Evolutionary conservation across 2,329 filamentous ascomycete species (phyloP).

Genomic region (Fusarium dimerum): DNA sequence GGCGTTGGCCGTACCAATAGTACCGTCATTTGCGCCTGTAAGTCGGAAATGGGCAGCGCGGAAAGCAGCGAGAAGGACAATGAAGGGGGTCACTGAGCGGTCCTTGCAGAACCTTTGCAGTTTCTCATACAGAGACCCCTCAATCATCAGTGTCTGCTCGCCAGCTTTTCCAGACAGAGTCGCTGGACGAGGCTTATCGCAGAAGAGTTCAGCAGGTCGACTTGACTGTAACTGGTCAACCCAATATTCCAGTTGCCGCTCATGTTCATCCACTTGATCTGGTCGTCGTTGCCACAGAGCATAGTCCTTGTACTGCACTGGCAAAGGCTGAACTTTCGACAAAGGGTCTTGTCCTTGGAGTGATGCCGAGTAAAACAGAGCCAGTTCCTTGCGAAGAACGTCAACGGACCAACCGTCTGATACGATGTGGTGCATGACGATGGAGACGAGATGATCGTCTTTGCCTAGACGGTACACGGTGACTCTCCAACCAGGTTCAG

Average conservation of each 20-base stretch:
- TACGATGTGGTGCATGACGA: slow-evolving; percentile 27
- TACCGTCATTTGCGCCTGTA: slow-evolving; percentile 24
- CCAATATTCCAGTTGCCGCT: slow-evolving; percentile 16
- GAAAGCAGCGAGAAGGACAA: slow-evolving; percentile 25
- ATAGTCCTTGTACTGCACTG: slow-evolving; percentile 29
- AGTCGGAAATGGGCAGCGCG: slow-evolving; percentile 28
- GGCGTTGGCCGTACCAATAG: slow-evolving; percentile 20
- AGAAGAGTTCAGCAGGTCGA: slow-evolving; percentile 12
- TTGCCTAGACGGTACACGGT: slow-evolving; percentile 4
- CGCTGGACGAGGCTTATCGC: slow-evolving; percentile 7
- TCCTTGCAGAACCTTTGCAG: slow-evolving; percentile 12
- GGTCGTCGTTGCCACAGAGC: slow-evolving; percentile 25
- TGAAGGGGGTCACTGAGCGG: slow-evolving; percentile 5
- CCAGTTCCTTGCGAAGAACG: slow-evolving; percentile 11
- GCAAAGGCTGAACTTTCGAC: slow-evolving; percentile 12
- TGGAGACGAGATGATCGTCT: slow-evolving; percentile 9
- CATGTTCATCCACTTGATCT: slow-evolving; percentile 24
- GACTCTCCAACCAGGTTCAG: slow-evolving; percentile 18
- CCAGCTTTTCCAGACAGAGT: slow-evolving; percentile 15
- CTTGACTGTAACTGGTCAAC: slow-evolving; percentile 1
- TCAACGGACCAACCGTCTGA: slow-evolving; percentile 27
- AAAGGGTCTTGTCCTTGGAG: slow-evolving; percentile 13
- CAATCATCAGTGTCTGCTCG: slow-evolving; percentile 5
- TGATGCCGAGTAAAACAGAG: slow-evolving; percentile 13
- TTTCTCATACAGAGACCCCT: background rate